Evolutionary conservation across 1,284 basidiomycete species (phyloP).

Genomic region (Amylostereum areolatum): DNA sequence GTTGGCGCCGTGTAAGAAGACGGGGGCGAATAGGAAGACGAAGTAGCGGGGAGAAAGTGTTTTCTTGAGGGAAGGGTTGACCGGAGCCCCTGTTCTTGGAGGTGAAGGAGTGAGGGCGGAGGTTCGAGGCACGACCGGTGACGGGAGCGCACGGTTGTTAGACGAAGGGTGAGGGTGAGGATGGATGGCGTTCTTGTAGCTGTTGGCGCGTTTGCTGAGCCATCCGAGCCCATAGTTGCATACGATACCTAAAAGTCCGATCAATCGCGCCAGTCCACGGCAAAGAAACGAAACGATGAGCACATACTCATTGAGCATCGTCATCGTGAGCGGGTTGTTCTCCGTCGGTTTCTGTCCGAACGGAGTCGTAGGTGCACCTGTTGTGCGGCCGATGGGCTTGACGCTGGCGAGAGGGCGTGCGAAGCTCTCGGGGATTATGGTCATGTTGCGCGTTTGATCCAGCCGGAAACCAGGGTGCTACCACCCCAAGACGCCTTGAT

Average conservation of each 20-base stretch:
- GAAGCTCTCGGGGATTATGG: constrained; percentile 61
- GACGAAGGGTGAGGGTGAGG: constrained; percentile 11
- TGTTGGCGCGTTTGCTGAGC: constrained; percentile 35
- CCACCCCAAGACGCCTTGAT: constrained; percentile 64
- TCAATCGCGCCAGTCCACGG: not conserved
- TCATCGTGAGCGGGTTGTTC: constrained; percentile 74
- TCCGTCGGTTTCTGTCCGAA: constrained; percentile 26
- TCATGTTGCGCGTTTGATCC: constrained; percentile 80
- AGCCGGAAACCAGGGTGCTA: constrained; percentile 44
- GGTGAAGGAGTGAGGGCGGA: not conserved
- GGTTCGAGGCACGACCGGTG: not conserved
- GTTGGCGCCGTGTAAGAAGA: constrained; percentile 9
- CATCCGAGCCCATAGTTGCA: constrained; percentile 86
- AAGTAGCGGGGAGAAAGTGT: constrained; percentile 19
- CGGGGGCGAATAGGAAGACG: constrained; percentile 25
- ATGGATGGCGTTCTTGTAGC: constrained; percentile 21
- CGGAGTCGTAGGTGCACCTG: constrained; percentile 9
- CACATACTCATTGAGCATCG: constrained; percentile 72
- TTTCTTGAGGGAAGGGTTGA: constrained; percentile 49
- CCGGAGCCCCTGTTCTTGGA: constrained; percentile 17
- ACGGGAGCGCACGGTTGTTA: constrained; percentile 9
- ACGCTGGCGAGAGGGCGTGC: constrained; percentile 24
- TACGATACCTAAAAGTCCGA: constrained; percentile 46
- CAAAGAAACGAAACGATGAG: constrained; percentile 11
- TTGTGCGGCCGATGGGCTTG: constrained; percentile 32